Conservation (phyloP, 768 basidiomycete species). For the Roridomyces roridus region DNA sequence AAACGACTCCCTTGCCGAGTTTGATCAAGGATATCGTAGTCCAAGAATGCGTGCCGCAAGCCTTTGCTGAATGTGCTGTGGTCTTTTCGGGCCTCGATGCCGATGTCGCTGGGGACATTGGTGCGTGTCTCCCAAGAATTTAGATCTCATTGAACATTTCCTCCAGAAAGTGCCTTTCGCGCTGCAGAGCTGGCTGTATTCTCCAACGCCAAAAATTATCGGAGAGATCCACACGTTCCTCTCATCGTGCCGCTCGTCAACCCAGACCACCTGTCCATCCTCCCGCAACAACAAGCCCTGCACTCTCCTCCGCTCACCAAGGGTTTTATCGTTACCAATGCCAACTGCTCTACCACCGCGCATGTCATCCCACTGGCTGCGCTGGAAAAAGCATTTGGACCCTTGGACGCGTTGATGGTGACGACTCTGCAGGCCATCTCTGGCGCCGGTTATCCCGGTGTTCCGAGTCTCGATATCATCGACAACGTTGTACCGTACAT, state of each 20-base stretch:
- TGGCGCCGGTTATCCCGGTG: constrained; percentile 97
- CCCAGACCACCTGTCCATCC: constrained; percentile 80
- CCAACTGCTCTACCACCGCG: constrained; percentile 97
- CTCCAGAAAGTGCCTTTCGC: constrained; percentile 83
- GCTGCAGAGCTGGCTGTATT: constrained; percentile 90
- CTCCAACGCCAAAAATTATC: constrained; percentile 96
- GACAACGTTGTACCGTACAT: constrained; percentile 98
- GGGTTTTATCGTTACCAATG: constrained; percentile 98
- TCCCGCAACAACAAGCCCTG: constrained; percentile 79
- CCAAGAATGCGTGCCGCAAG: constrained; percentile 74
- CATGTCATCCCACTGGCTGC: constrained; percentile 91
- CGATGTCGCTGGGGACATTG: constrained; percentile 94
- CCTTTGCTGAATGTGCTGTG: constrained; percentile 82
- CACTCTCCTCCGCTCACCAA: constrained; percentile 72
- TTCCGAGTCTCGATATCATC: constrained; percentile 86
- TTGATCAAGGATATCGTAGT: constrained; percentile 69
- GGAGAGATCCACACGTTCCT: constrained; percentile 90
- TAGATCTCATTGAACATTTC: constrained; percentile 1
- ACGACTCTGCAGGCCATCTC: constrained; percentile 99
- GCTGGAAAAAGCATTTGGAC: constrained; percentile 90
- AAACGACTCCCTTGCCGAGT: constrained; percentile 74
- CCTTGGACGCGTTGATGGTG: constrained; percentile 89
- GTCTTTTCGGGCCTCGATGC: constrained; percentile 97
- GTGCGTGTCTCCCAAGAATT: constrained; percentile 48
- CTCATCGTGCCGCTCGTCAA: constrained; percentile 96